Evolutionary conservation across 1,284 basidiomycete species (phyloP).

Genomic region (Ustilago loliicola): DNA sequence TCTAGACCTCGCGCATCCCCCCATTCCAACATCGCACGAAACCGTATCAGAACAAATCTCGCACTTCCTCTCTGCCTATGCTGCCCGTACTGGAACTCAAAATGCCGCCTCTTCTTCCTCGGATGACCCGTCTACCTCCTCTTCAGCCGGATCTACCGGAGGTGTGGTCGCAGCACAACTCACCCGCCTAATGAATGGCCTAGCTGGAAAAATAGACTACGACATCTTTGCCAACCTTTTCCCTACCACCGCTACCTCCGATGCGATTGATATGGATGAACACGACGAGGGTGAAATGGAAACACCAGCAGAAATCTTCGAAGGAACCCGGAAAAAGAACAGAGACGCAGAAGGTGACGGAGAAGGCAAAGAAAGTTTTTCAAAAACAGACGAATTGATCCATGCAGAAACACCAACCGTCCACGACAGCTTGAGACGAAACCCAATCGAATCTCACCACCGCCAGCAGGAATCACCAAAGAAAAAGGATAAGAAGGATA

Average conservation of each 20-base stretch:
- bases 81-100: slow-evolving; percentile 35
- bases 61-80: slow-evolving; percentile 32
- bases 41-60: slow-evolving; percentile 24
- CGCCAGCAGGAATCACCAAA: not conserved
- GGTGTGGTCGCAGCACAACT: slow-evolving; percentile 44
- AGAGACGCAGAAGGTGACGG: not conserved
- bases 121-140: not conserved
- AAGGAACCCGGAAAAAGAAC: not conserved
- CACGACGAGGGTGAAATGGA: not conserved
- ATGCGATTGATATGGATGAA: not conserved
- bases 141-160: slow-evolving; percentile 18
- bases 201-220: slow-evolving; percentile 35
- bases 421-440: not conserved
- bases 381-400: slow-evolving; percentile 10
- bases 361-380: slow-evolving; percentile 14
- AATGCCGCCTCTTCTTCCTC: slow-evolving; percentile 18
- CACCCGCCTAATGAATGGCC: slow-evolving; percentile 39
- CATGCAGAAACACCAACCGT: slow-evolving; percentile 16
- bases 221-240: slow-evolving; percentile 22
- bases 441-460: not conserved
- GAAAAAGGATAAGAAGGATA: slow-evolving; percentile 22
- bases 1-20: slow-evolving; percentile 15
- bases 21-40: slow-evolving; percentile 11
- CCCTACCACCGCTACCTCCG: slow-evolving; percentile 1
- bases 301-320: not conserved